Evolutionary conservation across 2,329 filamentous ascomycete genomes (phyloP), one percentile per base, ranked within the genome.

Genomic region (Penicillium palitans): DNA sequence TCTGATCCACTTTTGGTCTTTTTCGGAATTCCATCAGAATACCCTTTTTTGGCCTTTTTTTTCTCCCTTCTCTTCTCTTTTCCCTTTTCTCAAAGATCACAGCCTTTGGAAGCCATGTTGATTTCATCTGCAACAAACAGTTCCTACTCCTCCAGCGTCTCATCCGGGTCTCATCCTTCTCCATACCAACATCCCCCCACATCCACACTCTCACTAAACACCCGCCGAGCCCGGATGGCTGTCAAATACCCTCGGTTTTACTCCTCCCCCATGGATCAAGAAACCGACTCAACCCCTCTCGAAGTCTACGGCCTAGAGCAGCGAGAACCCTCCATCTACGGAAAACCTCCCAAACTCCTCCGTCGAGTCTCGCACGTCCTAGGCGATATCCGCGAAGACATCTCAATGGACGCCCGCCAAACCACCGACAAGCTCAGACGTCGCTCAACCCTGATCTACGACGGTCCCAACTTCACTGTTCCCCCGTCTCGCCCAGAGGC

Each of bases 351-450:
- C 33, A 68, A 66, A 27, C 64, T 72, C 19, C 52, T 74, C 25
- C 65, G 60, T 44, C 68, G 72, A 40, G 64, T 75, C 51, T 75
- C 72, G n/a, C 66, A 74, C 55, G 72, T 69, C 44, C 69, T 75
- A 44, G 72, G 68, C 55, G 72, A 74, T 50, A 74, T 74, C 58
- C 71, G 70, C 29, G 72, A 74, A 56, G 71, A 74, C 53, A 61
- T 72, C 21, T 62, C 69, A 10, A 52, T 71, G 8, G 65, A 68
- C 47, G 17, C 51, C 8, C 51, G 41, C 13, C 51, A 53, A 17
- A 58, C 70, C 24, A 57, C 70, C 31, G 67, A 68, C 31, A 68
- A 65, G 44, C 66, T 73, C 52, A 65, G 63, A 41, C 70, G 69
- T 25, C 68, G 69, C 21, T 73, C 72, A 10, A 70, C 67, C 8